These are phyloP conservation scores for Gomphus bonarii DNA, from an alignment of 1,284 basidiomycete species.

Conservation along the genomic window DNA sequence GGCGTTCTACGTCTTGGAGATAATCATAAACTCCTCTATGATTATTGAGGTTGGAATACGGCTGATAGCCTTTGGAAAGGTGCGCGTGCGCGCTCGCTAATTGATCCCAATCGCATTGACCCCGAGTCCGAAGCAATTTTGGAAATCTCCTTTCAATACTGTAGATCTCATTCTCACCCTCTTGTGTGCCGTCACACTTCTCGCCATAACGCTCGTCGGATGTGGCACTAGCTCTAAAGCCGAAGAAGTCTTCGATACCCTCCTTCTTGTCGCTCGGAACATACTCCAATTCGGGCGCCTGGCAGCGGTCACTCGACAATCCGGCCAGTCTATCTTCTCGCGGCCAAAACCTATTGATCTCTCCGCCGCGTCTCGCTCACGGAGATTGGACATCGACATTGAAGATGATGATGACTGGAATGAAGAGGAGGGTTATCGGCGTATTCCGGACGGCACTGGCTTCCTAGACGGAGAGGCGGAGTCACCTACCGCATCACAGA, in stretches of 20 bases:
- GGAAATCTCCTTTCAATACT: slow-evolving; percentile 85
- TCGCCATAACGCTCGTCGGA: slow-evolving; percentile 75
- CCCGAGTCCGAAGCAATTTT: slow-evolving; percentile 69
- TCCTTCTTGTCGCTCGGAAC: slow-evolving; percentile 83
- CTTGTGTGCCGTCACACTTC: slow-evolving; percentile 80
- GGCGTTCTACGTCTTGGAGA: slow-evolving; percentile 83
- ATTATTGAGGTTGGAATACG: slow-evolving; percentile 84
- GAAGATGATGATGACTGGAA: slow-evolving; percentile 54
- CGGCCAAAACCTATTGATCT: slow-evolving; percentile 90
- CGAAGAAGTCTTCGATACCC: slow-evolving; percentile 85
- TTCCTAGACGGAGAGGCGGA: slow-evolving; percentile 31
- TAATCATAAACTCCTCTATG: slow-evolving; percentile 88
- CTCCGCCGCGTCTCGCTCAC: slow-evolving; percentile 58
- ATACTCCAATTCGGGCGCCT: slow-evolving; percentile 85
- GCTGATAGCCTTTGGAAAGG: slow-evolving; percentile 83
- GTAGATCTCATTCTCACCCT: slow-evolving; percentile 77
- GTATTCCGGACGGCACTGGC: background rate
- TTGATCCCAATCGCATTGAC: background rate
- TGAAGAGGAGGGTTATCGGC: slow-evolving; percentile 10
- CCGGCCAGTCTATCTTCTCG: slow-evolving; percentile 85
- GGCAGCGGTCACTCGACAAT: slow-evolving; percentile 87
- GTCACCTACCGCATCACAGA: slow-evolving; percentile 39
- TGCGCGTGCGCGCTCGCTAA: slow-evolving; percentile 22
- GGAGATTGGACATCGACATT: slow-evolving; percentile 54
- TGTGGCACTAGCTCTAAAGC: slow-evolving; percentile 71